Evolutionary conservation across 2,329 filamentous ascomycete genomes (phyloP).

Genomic region (Teratosphaeria gauchensis): DNA sequence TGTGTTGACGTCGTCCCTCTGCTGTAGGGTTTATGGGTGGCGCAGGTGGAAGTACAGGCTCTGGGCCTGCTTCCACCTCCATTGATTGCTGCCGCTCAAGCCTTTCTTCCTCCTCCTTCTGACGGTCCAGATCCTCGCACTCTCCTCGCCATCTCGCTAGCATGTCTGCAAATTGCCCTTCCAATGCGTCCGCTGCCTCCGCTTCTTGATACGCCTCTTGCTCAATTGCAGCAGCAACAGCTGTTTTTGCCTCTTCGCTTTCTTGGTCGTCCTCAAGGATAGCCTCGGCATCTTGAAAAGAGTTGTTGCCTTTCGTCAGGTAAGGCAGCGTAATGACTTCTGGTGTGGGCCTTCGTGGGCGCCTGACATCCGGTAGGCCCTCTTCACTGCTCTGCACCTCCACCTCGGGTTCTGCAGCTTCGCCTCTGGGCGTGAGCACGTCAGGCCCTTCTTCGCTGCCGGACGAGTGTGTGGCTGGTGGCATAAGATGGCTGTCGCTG

Average conservation of each 20-base stretch:
- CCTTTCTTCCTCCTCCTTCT: constrained; percentile 30
- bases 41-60: constrained; percentile 33
- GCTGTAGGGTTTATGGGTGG: constrained; percentile 33
- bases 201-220: constrained; percentile 19
- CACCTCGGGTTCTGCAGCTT: constrained; percentile 17
- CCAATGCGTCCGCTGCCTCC: constrained; percentile 19
- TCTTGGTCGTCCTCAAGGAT: constrained; percentile 22
- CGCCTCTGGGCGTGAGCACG: constrained; percentile 24
- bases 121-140: constrained; percentile 32
- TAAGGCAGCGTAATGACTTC: constrained; percentile 37
- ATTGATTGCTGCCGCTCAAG: constrained; percentile 25
- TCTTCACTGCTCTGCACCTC: constrained; percentile 17
- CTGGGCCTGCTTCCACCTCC: constrained; percentile 26
- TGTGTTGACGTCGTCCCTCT: constrained; percentile 41
- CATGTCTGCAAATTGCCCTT: constrained; percentile 25
- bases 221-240: constrained; percentile 19
- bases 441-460: constrained; percentile 23
- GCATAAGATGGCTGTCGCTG: constrained; percentile 4
- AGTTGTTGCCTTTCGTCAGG: constrained; percentile 26
- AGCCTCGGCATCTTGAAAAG: constrained; percentile 13
- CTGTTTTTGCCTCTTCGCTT: constrained; percentile 20
- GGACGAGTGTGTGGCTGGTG: constrained; percentile 15
- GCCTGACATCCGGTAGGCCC: constrained; percentile 7
- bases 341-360: constrained; percentile 22
- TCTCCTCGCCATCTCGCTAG: constrained; percentile 35